Evolutionary conservation across 2,329 filamentous ascomycete genomes (phyloP).

Genomic region (Chaetomium globosum): DNA sequence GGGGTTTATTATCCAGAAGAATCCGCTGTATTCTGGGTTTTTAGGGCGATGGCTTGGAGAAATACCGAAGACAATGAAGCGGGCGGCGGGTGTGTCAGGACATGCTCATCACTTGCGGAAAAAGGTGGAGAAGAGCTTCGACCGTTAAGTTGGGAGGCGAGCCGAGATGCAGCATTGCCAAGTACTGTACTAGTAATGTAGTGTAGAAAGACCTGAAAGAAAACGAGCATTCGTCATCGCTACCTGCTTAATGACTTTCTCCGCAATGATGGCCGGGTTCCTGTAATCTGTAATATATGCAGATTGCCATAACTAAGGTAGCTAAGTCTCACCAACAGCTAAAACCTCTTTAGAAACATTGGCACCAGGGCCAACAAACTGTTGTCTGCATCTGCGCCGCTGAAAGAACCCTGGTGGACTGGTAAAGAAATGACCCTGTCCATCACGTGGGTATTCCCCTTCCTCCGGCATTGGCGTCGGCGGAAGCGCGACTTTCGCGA

Average conservation of each 20-base stretch:
- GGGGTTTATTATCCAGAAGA: not conserved
- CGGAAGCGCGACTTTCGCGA: not conserved
- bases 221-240: not conserved
- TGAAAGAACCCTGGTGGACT: not conserved
- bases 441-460: conserved; percentile 11
- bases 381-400: not conserved
- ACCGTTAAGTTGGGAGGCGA: not conserved
- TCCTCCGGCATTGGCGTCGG: not conserved
- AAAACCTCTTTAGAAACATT: not conserved
- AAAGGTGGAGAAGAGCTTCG: conserved; percentile 16
- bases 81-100: conserved; percentile 21
- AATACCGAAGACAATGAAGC: conserved; percentile 4
- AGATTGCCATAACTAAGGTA: not conserved
- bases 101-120: conserved; percentile 22
- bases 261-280: not conserved
- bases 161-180: not conserved
- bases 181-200: not conserved
- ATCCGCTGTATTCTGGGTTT: not conserved
- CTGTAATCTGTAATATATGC: not conserved
- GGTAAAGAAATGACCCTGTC: not conserved
- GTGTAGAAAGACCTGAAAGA: not conserved
- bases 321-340: not conserved
- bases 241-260: not conserved
- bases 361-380: not conserved
- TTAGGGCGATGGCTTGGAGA: not conserved